Conservation (phyloP, 306 rosid genomes). For the Vicia faba region DNA sequence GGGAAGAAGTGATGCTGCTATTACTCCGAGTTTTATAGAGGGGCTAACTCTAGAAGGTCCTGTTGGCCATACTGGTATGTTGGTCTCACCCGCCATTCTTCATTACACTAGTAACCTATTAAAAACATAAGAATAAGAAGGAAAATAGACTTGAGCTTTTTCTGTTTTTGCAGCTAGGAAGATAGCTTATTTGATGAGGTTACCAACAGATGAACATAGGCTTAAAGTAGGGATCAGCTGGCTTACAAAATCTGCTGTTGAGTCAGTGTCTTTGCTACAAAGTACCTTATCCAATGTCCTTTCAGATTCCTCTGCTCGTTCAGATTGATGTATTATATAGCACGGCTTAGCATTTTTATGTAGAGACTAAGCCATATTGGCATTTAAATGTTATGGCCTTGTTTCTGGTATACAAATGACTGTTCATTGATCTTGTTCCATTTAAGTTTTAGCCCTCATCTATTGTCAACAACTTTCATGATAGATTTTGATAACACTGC, state of each 20-base stretch:
- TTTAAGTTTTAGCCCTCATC: neutral
- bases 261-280: slow-evolving; percentile 70
- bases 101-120: neutral
- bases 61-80: slow-evolving; percentile 81
- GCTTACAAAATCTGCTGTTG: slow-evolving; percentile 83
- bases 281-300: slow-evolving; percentile 67
- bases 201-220: slow-evolving; percentile 91
- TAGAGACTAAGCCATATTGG: neutral
- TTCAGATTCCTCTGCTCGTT: slow-evolving; percentile 53
- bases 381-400: neutral
- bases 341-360: slow-evolving; percentile 26
- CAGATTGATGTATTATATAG: slow-evolving; percentile 12
- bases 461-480: neutral
- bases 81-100: neutral
- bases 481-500: neutral
- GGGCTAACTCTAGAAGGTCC: slow-evolving; percentile 92
- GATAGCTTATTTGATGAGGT: slow-evolving; percentile 86
- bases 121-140: neutral
- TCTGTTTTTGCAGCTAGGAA: slow-evolving; percentile 76
- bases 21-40: slow-evolving; percentile 88
- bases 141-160: slow-evolving; percentile 10
- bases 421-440: neutral
- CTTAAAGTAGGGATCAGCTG: slow-evolving; percentile 95
- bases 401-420: neutral
- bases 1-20: slow-evolving; percentile 88